Conservation (phyloP, 192 early-diverging fungal genomes). For the Rhizoclosmatium sp. region DNA sequence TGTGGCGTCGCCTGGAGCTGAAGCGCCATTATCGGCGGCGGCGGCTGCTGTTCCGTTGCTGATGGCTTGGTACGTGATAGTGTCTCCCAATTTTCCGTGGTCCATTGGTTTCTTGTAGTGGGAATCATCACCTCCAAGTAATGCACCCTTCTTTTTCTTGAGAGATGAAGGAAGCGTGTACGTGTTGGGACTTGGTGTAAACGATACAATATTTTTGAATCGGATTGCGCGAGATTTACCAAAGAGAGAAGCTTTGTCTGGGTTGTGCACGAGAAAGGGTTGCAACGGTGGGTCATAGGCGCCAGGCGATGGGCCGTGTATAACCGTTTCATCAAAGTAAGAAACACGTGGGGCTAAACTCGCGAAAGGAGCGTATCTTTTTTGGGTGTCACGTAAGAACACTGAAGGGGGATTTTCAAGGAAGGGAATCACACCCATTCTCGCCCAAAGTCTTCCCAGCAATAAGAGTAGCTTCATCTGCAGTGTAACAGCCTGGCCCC, state of each 20-base stretch:
- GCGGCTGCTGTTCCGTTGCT: neutral
- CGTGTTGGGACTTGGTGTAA: constrained; percentile 55
- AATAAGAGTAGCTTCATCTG: constrained; percentile 48
- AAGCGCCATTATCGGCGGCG: neutral
- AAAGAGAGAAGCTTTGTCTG: constrained; percentile 53
- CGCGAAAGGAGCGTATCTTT: constrained; percentile 62
- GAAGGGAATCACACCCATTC: constrained; percentile 44
- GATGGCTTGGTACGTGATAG: constrained; percentile 18
- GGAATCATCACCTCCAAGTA: constrained; percentile 1
- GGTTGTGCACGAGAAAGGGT: constrained; percentile 43
- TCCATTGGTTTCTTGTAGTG: constrained; percentile 26
- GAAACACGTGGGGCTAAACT: constrained; percentile 57
- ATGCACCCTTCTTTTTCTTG: constrained; percentile 30
- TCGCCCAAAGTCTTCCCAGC: constrained; percentile 56
- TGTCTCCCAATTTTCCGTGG: constrained; percentile 24
- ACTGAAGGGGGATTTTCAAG: neutral
- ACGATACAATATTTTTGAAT: constrained; percentile 41
- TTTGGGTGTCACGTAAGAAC: neutral
- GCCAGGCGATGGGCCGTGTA: constrained; percentile 57
- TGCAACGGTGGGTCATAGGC: constrained; percentile 47
- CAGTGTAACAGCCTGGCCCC: constrained; percentile 62
- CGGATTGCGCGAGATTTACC: constrained; percentile 52
- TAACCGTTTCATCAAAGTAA: constrained; percentile 53
- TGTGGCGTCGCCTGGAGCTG: neutral
- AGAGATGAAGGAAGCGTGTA: constrained; percentile 43